Percentiles rank a stretch among this genome's conserved stretches.
Conservation (phyloP, 306 rosid species). For the Vigna unguiculata region DNA sequence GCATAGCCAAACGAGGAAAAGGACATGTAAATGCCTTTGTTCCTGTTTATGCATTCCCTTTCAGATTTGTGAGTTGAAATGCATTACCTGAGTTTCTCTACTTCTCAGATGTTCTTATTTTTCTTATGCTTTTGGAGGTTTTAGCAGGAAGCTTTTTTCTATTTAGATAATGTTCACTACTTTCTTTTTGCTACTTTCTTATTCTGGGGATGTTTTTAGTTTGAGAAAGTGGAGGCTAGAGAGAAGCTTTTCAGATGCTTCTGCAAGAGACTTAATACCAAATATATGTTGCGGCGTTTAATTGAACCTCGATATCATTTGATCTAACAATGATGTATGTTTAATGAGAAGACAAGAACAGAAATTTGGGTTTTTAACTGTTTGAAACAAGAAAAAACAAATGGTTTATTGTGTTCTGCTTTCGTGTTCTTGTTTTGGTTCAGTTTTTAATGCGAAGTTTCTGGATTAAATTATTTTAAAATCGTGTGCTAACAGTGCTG, state of each 20-base stretch:
- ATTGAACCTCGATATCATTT: slow-evolving; percentile 33
- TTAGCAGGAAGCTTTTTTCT: background rate
- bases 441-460: slow-evolving; percentile 38
- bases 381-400: slow-evolving; percentile 39
- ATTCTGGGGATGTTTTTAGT: slow-evolving; percentile 13
- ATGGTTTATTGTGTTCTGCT: slow-evolving; percentile 38
- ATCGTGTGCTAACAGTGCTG: slow-evolving; percentile 43
- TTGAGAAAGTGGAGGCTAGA: slow-evolving; percentile 24
- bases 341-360: slow-evolving; percentile 38
- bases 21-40: slow-evolving; percentile 24
- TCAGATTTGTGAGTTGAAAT: slow-evolving; percentile 41
- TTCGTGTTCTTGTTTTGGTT: slow-evolving; percentile 41
- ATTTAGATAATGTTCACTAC: background rate
- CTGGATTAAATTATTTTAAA: slow-evolving; percentile 41
- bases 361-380: slow-evolving; percentile 2
- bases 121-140: slow-evolving; percentile 6
- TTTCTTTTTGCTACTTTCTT: background rate
- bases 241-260: slow-evolving; percentile 39
- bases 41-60: slow-evolving; percentile 27
- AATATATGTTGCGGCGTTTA: slow-evolving; percentile 10
- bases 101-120: background rate
- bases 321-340: slow-evolving; percentile 43
- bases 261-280: background rate
- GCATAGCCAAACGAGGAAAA: slow-evolving; percentile 40
- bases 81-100: background rate